phyloP scores from a whole-genome alignment of 2,329 filamentous ascomycete genomes.

The Madurella fahalii region DNA sequence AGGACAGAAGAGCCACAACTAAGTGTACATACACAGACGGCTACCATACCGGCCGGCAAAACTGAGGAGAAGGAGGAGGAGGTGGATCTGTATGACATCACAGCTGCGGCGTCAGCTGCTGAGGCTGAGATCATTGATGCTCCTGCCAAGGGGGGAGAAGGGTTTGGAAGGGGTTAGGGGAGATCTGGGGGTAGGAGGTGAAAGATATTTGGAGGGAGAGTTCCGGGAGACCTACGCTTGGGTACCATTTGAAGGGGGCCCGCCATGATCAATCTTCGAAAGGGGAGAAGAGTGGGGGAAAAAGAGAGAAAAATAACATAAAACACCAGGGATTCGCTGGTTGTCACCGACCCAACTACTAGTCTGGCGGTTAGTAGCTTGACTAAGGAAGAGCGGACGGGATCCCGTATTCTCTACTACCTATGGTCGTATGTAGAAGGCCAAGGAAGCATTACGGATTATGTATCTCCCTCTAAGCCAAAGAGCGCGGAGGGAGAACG shows the following conservation, averaged over 20 bases:
- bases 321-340: too few relatives aligned
- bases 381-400: too few relatives aligned
- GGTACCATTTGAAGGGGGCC: not conserved
- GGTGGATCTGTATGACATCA: constrained; percentile 15
- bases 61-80: constrained; percentile 9
- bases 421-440: too few relatives aligned
- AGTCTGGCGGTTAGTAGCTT: too few relatives aligned
- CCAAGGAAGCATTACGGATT: too few relatives aligned
- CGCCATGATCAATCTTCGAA: too few relatives aligned
- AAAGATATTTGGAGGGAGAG: not conserved
- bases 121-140: constrained; percentile 10
- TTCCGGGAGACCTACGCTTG: not conserved
- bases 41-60: not conserved
- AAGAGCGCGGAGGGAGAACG: too few relatives aligned
- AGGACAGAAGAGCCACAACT: not conserved
- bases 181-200: not conserved
- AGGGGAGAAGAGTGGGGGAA: not conserved
- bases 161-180: not conserved
- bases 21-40: not conserved
- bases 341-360: too few relatives aligned
- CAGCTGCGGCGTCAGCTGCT: constrained; percentile 6
- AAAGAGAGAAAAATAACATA: too few relatives aligned
- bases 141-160: not conserved
- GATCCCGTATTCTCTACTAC: too few relatives aligned
- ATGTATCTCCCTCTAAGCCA: too few relatives aligned